A percentile compares a stretch with the other conserved stretches of the same genome.
Conservation (phyloP, 768 basidiomycete species). For the Lactifluus subvellereus region DNA sequence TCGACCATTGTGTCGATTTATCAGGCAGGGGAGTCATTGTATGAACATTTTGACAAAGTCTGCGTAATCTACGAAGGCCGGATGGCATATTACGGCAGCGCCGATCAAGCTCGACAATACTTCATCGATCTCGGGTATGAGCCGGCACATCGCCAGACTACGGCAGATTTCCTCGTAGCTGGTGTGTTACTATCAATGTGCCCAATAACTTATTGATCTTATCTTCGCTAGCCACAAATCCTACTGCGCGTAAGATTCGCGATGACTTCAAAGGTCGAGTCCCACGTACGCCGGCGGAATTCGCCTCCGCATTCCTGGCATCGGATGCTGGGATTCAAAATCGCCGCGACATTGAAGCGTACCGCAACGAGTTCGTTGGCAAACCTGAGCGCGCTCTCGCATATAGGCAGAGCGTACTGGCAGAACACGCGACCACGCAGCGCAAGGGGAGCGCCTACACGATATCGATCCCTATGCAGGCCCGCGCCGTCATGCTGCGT, state of each 20-base stretch:
- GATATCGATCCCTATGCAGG: slow-evolving; percentile 35
- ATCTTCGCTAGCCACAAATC: slow-evolving; percentile 45
- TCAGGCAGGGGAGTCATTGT: slow-evolving; percentile 70
- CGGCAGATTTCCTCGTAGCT: slow-evolving; percentile 53
- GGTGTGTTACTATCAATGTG: slow-evolving; percentile 25
- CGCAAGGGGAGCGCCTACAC: slow-evolving; percentile 36
- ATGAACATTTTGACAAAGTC: slow-evolving; percentile 70
- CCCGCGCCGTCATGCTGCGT: slow-evolving; percentile 33
- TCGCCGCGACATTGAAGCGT: slow-evolving; percentile 41
- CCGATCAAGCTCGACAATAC: slow-evolving; percentile 57
- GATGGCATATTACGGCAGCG: slow-evolving; percentile 71
- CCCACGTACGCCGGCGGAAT: slow-evolving; percentile 54
- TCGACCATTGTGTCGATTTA: slow-evolving; percentile 79
- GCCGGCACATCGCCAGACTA: slow-evolving; percentile 51
- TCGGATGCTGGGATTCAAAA: slow-evolving; percentile 41
- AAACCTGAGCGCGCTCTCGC: slow-evolving; percentile 37
- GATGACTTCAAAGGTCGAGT: slow-evolving; percentile 35
- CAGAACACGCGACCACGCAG: slow-evolving; percentile 46
- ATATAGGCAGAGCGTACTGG: slow-evolving; percentile 44
- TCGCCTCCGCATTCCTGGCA: slow-evolving; percentile 35
- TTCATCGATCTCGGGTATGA: slow-evolving; percentile 64
- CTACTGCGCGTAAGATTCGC: slow-evolving; percentile 48
- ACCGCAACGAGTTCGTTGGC: slow-evolving; percentile 41
- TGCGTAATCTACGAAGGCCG: slow-evolving; percentile 69
- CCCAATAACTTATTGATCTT: background rate